These are phyloP conservation scores for Parafenestella ontariensis DNA, from an alignment of 2,329 filamentous ascomycete genomes.

Conservation along the genomic window DNA sequence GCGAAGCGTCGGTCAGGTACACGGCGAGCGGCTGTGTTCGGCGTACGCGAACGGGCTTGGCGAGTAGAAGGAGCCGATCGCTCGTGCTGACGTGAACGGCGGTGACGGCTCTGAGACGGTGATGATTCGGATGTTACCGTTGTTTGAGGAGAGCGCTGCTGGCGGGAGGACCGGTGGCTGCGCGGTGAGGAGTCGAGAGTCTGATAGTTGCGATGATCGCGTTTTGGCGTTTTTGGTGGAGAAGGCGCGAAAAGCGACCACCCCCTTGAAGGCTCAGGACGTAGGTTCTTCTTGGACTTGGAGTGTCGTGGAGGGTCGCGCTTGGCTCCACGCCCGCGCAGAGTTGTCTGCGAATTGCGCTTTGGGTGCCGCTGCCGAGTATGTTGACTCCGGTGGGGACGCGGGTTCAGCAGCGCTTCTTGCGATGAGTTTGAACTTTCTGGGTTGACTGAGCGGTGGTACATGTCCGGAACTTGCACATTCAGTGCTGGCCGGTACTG, in stretches of 20 bases:
- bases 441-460: slow-evolving; percentile 36
- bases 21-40: slow-evolving; percentile 43
- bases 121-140: slow-evolving; percentile 23
- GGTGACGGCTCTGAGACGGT: slow-evolving; percentile 33
- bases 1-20: slow-evolving; percentile 48
- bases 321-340: slow-evolving; percentile 46
- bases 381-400: slow-evolving; percentile 43
- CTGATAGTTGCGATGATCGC: slow-evolving; percentile 32
- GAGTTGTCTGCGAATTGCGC: slow-evolving; percentile 42
- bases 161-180: slow-evolving; percentile 37
- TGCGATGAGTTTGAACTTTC: slow-evolving; percentile 40
- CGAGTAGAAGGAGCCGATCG: slow-evolving; percentile 29
- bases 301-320: slow-evolving; percentile 42
- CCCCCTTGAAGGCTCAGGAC: slow-evolving; percentile 30
- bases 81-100: slow-evolving; percentile 38
- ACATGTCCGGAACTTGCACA: slow-evolving; percentile 36
- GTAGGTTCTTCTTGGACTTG: slow-evolving; percentile 39
- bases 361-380: slow-evolving; percentile 43
- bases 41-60: slow-evolving; percentile 38
- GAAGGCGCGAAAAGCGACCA: slow-evolving; percentile 43
- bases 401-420: slow-evolving; percentile 46
- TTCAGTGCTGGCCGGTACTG: slow-evolving; percentile 30
- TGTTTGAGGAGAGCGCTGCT: slow-evolving; percentile 26
- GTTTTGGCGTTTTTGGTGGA: slow-evolving; percentile 38
- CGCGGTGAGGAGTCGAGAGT: slow-evolving; percentile 38